These are phyloP conservation scores for Huntiella moniliformis DNA, from an alignment of 2,329 filamentous ascomycete genomes.

Conservation along the genomic window DNA sequence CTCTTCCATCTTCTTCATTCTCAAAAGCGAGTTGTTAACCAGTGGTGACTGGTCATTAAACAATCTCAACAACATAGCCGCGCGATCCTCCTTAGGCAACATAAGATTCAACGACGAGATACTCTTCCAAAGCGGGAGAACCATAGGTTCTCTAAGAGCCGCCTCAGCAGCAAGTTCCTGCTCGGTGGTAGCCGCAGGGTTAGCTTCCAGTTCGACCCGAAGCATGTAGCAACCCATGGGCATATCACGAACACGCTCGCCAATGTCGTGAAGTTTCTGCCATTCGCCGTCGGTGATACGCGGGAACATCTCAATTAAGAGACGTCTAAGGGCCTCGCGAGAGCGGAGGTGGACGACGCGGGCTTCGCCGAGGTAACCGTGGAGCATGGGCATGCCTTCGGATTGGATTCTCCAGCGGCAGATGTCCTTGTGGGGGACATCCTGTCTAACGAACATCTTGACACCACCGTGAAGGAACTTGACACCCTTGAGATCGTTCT, in stretches of 20 bases:
- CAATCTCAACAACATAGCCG: constrained; percentile 75
- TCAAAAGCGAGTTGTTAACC: constrained; percentile 46
- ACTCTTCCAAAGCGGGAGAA: constrained; percentile 85
- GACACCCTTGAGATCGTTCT: constrained; percentile 79
- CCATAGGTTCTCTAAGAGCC: constrained; percentile 56
- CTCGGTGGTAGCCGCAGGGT: constrained; percentile 18
- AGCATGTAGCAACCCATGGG: constrained; percentile 86
- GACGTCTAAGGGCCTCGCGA: constrained; percentile 59
- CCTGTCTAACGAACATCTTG: constrained; percentile 98
- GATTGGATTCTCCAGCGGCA: constrained; percentile 92
- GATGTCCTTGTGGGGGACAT: constrained; percentile 67
- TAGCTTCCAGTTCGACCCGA: constrained; percentile 56
- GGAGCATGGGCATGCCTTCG: constrained; percentile 78
- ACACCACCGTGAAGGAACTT: constrained; percentile 95
- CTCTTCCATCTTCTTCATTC: constrained; percentile 22
- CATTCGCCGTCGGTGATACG: constrained; percentile 60
- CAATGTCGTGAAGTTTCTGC: constrained; percentile 69
- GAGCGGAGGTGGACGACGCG: constrained; percentile 58
- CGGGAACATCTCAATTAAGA: constrained; percentile 94
- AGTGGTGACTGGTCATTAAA: constrained; percentile 80
- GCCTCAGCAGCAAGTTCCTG: constrained; percentile 14
- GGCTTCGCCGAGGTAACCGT: constrained; percentile 69
- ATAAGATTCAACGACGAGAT: constrained; percentile 86
- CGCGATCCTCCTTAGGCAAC: constrained; percentile 91
- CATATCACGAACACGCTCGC: constrained; percentile 59